Conservation (phyloP, 345 rosid species). For the Brassica carinata region DNA sequence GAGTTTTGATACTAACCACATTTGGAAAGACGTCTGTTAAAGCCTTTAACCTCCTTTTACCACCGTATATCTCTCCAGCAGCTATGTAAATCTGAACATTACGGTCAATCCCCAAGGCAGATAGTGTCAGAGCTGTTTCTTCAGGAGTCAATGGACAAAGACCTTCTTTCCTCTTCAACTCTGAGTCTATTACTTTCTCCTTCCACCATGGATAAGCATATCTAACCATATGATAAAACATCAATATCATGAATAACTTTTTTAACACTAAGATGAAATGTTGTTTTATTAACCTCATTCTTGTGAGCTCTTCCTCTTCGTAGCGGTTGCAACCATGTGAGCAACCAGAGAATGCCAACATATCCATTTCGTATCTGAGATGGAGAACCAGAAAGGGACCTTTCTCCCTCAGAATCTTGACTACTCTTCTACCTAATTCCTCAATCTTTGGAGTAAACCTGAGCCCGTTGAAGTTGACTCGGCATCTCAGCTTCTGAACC, state of each 20-base stretch:
- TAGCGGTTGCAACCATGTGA: slow-evolving; percentile 83
- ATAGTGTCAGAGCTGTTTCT: slow-evolving; percentile 76
- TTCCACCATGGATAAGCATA: slow-evolving; percentile 98
- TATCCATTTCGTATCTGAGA: slow-evolving; percentile 98
- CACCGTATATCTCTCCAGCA: slow-evolving; percentile 87
- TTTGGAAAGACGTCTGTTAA: slow-evolving; percentile 68
- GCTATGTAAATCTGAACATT: slow-evolving; percentile 77
- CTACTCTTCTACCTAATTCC: slow-evolving; percentile 81
- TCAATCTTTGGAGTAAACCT: slow-evolving; percentile 93
- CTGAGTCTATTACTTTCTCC: slow-evolving; percentile 80
- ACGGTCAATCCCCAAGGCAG: slow-evolving; percentile 71
- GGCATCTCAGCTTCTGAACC: slow-evolving; percentile 89
- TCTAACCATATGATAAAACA: slow-evolving; percentile 41
- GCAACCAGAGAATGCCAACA: slow-evolving; percentile 99
- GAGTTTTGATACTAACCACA: slow-evolving; percentile 55
- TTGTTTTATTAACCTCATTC: slow-evolving; percentile 66
- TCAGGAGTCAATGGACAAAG: slow-evolving; percentile 87
- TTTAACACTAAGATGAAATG: background rate
- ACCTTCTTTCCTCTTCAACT: slow-evolving; percentile 81
- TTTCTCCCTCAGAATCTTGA: slow-evolving; percentile 69
- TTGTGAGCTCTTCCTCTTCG: slow-evolving; percentile 90
- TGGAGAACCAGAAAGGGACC: slow-evolving; percentile 94
- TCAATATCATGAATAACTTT: background rate
- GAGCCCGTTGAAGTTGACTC: slow-evolving; percentile 84
- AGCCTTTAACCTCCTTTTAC: slow-evolving; percentile 67